phyloP scores from a whole-genome alignment of 768 basidiomycete genomes.

The Leccinum obscurum region DNA sequence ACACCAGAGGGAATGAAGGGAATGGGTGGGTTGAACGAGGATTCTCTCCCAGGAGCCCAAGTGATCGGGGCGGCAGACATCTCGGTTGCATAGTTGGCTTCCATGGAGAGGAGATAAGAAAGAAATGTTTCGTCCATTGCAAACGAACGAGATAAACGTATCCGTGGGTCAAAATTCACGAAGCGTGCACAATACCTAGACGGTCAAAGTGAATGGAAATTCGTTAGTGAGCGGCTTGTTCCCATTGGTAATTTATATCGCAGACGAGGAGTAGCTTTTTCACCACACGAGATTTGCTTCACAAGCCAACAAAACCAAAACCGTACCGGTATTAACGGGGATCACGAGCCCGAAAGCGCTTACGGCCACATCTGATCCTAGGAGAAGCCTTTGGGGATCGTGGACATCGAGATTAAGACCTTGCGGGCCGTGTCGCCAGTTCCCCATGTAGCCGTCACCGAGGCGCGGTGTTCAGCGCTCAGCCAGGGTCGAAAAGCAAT shows the following conservation, averaged over 20 bases:
- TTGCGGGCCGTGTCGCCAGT: neutral
- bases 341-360: neutral
- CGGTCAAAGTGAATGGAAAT: neutral
- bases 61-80: neutral
- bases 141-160: neutral
- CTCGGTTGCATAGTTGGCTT: neutral
- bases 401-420: slow-evolving; percentile 7
- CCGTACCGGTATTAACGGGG: neutral
- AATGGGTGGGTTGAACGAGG: neutral
- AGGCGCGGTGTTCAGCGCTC: neutral
- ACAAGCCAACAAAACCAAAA: neutral
- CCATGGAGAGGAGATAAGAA: neutral
- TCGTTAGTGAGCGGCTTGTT: neutral
- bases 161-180: neutral
- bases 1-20: neutral
- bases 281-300: neutral
- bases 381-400: neutral
- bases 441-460: neutral
- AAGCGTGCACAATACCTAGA: neutral
- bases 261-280: neutral
- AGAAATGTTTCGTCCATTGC: slow-evolving; percentile 1
- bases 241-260: slow-evolving; percentile 1
- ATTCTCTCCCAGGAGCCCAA: neutral
- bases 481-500: neutral
- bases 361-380: slow-evolving; percentile 2